phyloP scores from a whole-genome alignment of 148 eudicot genomes.

The Hydrangea macrophylla region DNA sequence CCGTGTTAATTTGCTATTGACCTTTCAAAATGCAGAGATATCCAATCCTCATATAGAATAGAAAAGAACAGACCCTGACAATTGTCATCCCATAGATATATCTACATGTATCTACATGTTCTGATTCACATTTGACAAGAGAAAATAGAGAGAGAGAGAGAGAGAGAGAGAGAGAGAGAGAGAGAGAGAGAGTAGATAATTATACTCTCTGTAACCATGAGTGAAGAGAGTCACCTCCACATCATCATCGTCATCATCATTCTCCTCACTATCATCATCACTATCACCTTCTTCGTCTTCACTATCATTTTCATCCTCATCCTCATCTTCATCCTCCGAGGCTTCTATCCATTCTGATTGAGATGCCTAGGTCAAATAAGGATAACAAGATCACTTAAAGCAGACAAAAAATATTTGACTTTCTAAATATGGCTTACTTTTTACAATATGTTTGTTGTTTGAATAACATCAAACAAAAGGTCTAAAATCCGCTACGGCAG shows the following conservation, averaged over 20 bases:
- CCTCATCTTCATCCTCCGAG: constrained; percentile 83
- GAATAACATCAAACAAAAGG: not conserved
- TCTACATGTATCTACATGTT: not conserved
- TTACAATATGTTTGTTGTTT: not conserved
- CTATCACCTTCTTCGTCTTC: constrained; percentile 35
- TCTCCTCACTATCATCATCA: constrained; percentile 50
- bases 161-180: not conserved
- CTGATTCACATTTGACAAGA: not conserved
- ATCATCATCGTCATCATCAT: constrained; percentile 53
- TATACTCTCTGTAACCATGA: not conserved
- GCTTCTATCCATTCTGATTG: constrained; percentile 98
- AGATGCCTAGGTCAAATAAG: constrained; percentile 54
- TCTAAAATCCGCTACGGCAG: not conserved
- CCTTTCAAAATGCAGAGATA: not conserved
- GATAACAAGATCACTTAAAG: not conserved
- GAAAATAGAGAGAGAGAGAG: not conserved
- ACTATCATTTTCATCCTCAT: constrained; percentile 47
- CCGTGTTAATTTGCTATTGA: not conserved
- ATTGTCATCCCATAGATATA: not conserved
- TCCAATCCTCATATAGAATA: not conserved
- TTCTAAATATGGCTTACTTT: not conserved
- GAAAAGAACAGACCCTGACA: not conserved
- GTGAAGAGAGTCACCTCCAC: constrained; percentile 35
- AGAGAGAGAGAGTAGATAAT: not conserved
- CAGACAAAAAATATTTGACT: not conserved